Evolutionary conservation across 805 yeast genomes (phyloP).

Genomic region (Kodamaea sagamina): DNA sequence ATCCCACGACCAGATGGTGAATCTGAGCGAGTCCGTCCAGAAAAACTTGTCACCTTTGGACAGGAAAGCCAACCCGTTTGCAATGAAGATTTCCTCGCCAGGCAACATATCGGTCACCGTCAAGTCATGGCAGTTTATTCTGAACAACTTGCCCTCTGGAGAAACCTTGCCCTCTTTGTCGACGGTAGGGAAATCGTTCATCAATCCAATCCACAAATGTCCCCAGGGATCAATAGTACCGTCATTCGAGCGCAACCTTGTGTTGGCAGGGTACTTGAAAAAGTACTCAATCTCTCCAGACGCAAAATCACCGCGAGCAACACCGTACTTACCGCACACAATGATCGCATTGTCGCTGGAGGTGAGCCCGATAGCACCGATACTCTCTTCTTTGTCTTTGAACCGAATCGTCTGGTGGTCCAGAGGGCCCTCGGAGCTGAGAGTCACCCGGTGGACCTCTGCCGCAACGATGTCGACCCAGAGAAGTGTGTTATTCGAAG

Average conservation of each 20-base stretch:
- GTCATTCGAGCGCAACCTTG: slow-evolving; percentile 62
- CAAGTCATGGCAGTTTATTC: slow-evolving; percentile 35
- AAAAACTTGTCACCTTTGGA: slow-evolving; percentile 30
- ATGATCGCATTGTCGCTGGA: slow-evolving; percentile 49
- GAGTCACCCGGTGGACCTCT: slow-evolving; percentile 38
- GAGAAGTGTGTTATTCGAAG: slow-evolving; percentile 51
- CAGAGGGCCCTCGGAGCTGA: slow-evolving; percentile 19
- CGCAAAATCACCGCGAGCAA: slow-evolving; percentile 53
- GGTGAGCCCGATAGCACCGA: slow-evolving; percentile 77
- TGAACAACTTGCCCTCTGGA: slow-evolving; percentile 54
- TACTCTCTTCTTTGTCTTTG: slow-evolving; percentile 40
- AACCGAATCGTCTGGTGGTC: slow-evolving; percentile 44
- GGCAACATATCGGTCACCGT: slow-evolving; percentile 32
- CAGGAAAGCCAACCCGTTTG: slow-evolving; percentile 63
- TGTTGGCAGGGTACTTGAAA: slow-evolving; percentile 36
- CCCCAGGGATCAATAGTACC: slow-evolving; percentile 81
- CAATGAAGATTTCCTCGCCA: slow-evolving; percentile 42
- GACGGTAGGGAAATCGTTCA: slow-evolving; percentile 54
- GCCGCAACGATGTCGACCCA: slow-evolving; percentile 51
- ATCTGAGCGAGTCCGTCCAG: slow-evolving; percentile 45
- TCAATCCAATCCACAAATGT: slow-evolving; percentile 76
- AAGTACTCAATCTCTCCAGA: slow-evolving; percentile 41
- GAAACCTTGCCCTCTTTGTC: slow-evolving; percentile 28
- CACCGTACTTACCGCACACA: slow-evolving; percentile 66
- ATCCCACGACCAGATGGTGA: slow-evolving; percentile 39